Evolutionary conservation across 305 asterid species (phyloP), one percentile per base, ranked within the genome.

Genomic region (Petunia hybrid): DNA sequence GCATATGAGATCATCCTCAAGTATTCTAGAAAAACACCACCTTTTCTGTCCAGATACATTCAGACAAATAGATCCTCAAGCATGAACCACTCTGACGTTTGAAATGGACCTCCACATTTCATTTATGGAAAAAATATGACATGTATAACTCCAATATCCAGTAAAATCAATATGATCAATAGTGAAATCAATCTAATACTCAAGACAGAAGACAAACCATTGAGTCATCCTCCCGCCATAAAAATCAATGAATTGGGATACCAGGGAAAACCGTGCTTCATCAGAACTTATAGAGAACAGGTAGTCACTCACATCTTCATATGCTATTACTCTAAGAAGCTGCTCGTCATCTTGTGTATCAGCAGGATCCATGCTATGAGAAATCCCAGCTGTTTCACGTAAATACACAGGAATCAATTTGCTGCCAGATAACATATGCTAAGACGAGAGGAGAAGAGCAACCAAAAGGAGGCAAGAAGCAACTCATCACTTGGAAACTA

Each of bases 151-250:
- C 43, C 36, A 13, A 36, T 53, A 74, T 13, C 78, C 36, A 74
- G 78, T 36, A 53, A 2, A 36, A 1, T 51, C 78, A 74, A 74
- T 53, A 46, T 53, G 64, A 74, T 38, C 36, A 51, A 46, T 53
- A 74, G n/a, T 35, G 78, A 73, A 51, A 42, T 36, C 64, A 74
- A 74, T 74, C 39, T 36, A 53, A 38, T 36, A 74, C 53, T 74
- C 64, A 74, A 74, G 78, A 13, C 65, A 81, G 73, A 85, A 80
- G 67, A 87, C 93, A 81, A 82, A 96, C 99, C 98, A 94, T 80
- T 94, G 97, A 83, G 94, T 82, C 71, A 93, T 91, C 87, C 92
- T 91, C 85, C 99, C 99, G 22, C 91, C 98, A 79, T 85, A 96
- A 91, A 93, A 96, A 81, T 96, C 98, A 82, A 92, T 89, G 81